Evolutionary conservation across 805 yeast species (phyloP).

Genomic region (Yarrowia phangngaensis): DNA sequence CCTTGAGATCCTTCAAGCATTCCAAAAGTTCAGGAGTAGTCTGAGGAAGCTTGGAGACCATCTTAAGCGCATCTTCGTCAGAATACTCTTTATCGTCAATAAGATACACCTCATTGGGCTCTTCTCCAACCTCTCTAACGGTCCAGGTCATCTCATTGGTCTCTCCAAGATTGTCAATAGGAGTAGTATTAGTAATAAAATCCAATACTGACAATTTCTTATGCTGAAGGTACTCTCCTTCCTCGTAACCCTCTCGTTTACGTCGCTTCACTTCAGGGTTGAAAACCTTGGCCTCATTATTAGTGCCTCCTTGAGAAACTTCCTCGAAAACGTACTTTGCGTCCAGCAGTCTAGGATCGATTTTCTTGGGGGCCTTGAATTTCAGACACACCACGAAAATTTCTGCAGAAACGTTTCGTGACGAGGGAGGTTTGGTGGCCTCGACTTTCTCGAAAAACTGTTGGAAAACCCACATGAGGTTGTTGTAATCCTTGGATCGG

Average conservation of each 20-base stretch:
- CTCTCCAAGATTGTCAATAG: conserved; percentile 76
- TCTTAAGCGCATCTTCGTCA: conserved; percentile 63
- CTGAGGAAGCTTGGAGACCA: conserved; percentile 64
- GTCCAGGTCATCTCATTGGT: conserved; percentile 53
- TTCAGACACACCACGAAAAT: conserved; percentile 96
- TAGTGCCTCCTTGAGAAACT: conserved; percentile 51
- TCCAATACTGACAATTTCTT: conserved; percentile 74
- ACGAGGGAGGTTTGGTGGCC: conserved; percentile 98
- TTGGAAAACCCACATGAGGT: conserved; percentile 94
- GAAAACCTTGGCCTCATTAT: conserved; percentile 86
- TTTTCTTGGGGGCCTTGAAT: conserved; percentile 90
- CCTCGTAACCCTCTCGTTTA: conserved; percentile 95
- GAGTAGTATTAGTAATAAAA: conserved; percentile 75
- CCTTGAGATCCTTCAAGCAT: conserved; percentile 87
- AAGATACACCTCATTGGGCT: conserved; percentile 27
- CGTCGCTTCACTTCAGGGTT: conserved; percentile 90
- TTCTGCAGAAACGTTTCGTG: conserved; percentile 98
- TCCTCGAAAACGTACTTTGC: conserved; percentile 94
- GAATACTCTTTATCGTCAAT: conserved; percentile 50
- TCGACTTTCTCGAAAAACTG: conserved; percentile 94
- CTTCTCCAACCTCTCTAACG: not conserved
- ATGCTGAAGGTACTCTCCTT: conserved; percentile 72
- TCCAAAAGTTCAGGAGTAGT: conserved; percentile 76
- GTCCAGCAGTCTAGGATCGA: conserved; percentile 89
- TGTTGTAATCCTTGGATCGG: conserved; percentile 98